Percentiles rank a stretch among this genome's conserved stretches.
Evolutionary conservation across 2,329 filamentous ascomycete genomes (phyloP).

Genomic region (Neopestalotiopsis sp.): DNA sequence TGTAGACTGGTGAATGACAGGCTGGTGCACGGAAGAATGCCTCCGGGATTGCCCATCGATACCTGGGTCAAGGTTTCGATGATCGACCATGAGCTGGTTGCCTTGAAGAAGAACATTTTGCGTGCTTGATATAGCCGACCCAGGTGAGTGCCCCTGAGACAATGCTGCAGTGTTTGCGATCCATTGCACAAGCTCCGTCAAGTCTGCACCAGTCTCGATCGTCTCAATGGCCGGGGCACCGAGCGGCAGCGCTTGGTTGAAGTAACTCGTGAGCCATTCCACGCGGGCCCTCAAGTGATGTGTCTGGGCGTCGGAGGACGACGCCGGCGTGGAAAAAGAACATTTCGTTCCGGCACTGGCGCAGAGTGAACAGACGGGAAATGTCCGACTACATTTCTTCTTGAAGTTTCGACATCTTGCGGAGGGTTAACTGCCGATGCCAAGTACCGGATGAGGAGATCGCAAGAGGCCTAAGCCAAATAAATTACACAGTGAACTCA

Average conservation of each 20-base stretch:
- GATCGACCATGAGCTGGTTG: slow-evolving; percentile 18
- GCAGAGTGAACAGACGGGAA: slow-evolving; percentile 45
- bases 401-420: slow-evolving; percentile 49
- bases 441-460: neutral
- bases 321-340: slow-evolving; percentile 37
- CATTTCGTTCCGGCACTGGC: slow-evolving; percentile 44
- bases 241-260: slow-evolving; percentile 37
- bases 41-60: slow-evolving; percentile 12
- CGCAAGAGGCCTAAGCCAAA: neutral
- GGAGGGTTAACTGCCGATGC: neutral
- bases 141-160: slow-evolving; percentile 20
- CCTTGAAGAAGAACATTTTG: slow-evolving; percentile 11
- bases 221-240: slow-evolving; percentile 35
- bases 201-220: slow-evolving; percentile 42
- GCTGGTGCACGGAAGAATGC: slow-evolving; percentile 11
- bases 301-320: slow-evolving; percentile 38
- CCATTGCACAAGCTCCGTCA: slow-evolving; percentile 23
- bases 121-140: neutral
- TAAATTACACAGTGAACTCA: neutral
- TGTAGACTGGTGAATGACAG: slow-evolving; percentile 8
- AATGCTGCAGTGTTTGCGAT: slow-evolving; percentile 11
- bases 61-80: slow-evolving; percentile 11
- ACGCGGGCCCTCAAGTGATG: slow-evolving; percentile 45
- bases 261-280: slow-evolving; percentile 43
- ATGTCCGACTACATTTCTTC: slow-evolving; percentile 50